Evolutionary conservation across 805 yeast species (phyloP), one percentile per base, ranked within the genome.

Genomic region (Ogataea pilisensis): DNA sequence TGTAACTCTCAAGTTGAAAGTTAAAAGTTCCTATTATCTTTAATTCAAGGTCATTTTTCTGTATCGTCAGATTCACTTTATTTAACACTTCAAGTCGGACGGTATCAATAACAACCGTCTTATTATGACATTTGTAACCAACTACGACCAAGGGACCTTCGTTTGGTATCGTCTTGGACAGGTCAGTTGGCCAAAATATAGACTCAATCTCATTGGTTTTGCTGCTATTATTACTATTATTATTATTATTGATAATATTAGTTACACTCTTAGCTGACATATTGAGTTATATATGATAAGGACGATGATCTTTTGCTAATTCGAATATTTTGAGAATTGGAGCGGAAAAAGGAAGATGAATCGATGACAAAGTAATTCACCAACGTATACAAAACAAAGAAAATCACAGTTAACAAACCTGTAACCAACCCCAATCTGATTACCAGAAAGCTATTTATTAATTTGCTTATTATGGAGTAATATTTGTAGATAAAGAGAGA

Each of bases 151-250:
- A 42, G 7, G n/a, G 8, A 16, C 49, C 43, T 12, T 48, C 35
- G 4, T 22, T 21, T 9, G 21, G n/a, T 4, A 36, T 25, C 4
- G 43, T 33, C 3, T 27, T 24, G 7, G 36, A 38, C 19, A 62
- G 34, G 38, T 62, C 65, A 11, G 43, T 37, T 9, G 67, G 66
- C 66, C 66, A 63, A 34, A 58, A 61, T 1, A 58, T 33, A 16
- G 36, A 36, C n/a, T 55, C 39, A 11, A 37, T 25, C 6, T 34
- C 24, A 26, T 16, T 38, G n/a, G n/a, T n/a, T n/a, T n/a, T n/a
- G n/a, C n/a, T n/a, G n/a, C n/a, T n/a, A n/a, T n/a, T n/a, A n/a
- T n/a, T n/a, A n/a, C n/a, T n/a, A n/a, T n/a, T n/a, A n/a, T n/a
- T n/a, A n/a, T n/a, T n/a, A n/a, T n/a, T n/a, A n/a, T n/a, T n/a